Evolutionary conservation across 768 basidiomycete species (phyloP), one percentile per base, ranked within the genome.

Genomic region (Naganishia antarctica): DNA sequence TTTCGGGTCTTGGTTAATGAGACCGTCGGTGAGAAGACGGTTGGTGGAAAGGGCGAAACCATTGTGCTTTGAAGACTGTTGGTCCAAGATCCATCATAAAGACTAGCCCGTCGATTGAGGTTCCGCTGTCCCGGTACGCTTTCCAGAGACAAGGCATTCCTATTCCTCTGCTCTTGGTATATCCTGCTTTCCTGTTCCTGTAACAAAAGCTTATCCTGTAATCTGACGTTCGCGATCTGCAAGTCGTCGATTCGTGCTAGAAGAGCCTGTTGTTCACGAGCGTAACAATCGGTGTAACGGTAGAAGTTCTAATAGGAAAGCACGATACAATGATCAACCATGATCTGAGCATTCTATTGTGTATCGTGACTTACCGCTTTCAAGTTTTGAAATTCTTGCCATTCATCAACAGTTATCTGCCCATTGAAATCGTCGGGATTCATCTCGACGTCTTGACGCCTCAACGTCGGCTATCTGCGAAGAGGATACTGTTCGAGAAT

Each of bases 121-220:
- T 34, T 57, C 26, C 53, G 37, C n/a, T 40, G 32, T 2, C 34
- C 26, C 26, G 34, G 53, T 23, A 41, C 13, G 25, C 21, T n/a
- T 3, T 34, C 23, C 2, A 12, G 21, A 3, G 23, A 11, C 12
- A n/a, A n/a, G n/a, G n/a, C n/a, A n/a, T n/a, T n/a, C n/a, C n/a
- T n/a, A n/a, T 18, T 34, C 18, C n/a, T 7, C 31, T 23, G 16
- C 31, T 51, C 34, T 25, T 15, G 9, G 21, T 57, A 9, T 34
- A 57, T 23, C 15, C 40, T 23, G 37, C 16, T 25, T 25, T 37
- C 12, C 6, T 57, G 53, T 57, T 57, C 37, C 23, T 57, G 53
- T n/a, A 37, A 40, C 53, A 57, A 57, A 25, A 57, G 53, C 37
- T 57, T 57, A 21, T 57, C 53, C n/a, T 57, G 53, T n/a, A 57